Percentiles rank a stretch among this genome's conserved stretches.
Conservation (phyloP, 305 asterid genomes). For the Coffea humblotiana region DNA sequence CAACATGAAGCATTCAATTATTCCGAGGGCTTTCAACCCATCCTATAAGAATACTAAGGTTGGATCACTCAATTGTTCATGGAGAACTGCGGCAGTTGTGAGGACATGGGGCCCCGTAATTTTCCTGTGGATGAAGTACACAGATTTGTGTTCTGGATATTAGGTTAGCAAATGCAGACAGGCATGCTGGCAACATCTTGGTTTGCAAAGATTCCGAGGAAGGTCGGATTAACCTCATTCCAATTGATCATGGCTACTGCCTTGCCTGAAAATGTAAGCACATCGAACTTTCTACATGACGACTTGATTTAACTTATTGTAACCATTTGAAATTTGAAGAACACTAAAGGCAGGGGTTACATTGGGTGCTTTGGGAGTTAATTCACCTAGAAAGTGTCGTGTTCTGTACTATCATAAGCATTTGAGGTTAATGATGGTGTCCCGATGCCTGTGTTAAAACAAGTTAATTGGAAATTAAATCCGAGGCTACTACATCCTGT, state of each 20-base stretch:
- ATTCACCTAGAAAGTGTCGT: background rate
- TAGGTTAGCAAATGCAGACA: slow-evolving; percentile 42
- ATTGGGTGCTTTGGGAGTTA: background rate
- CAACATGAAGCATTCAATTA: slow-evolving; percentile 46
- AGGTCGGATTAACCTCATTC: slow-evolving; percentile 33
- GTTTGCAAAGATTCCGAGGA: slow-evolving; percentile 32
- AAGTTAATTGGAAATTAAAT: background rate
- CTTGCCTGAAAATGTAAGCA: slow-evolving; percentile 50
- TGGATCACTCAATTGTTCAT: slow-evolving; percentile 49
- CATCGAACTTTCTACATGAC: background rate
- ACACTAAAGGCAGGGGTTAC: background rate
- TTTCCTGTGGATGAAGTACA: slow-evolving; percentile 45
- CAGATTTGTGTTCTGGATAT: slow-evolving; percentile 43
- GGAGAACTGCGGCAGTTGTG: slow-evolving; percentile 46
- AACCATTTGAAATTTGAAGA: background rate
- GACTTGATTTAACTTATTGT: background rate
- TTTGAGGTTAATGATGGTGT: background rate
- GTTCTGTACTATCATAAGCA: background rate
- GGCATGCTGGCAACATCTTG: slow-evolving; percentile 49
- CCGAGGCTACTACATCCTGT: background rate
- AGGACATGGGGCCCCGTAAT: slow-evolving; percentile 42
- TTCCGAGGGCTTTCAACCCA: slow-evolving; percentile 32
- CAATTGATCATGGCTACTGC: slow-evolving; percentile 51
- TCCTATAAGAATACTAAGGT: slow-evolving; percentile 26
- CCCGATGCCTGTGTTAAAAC: too few relatives aligned